Conservation (phyloP, 177 flowering plant species). For the Tripterygium wilfordii region DNA sequence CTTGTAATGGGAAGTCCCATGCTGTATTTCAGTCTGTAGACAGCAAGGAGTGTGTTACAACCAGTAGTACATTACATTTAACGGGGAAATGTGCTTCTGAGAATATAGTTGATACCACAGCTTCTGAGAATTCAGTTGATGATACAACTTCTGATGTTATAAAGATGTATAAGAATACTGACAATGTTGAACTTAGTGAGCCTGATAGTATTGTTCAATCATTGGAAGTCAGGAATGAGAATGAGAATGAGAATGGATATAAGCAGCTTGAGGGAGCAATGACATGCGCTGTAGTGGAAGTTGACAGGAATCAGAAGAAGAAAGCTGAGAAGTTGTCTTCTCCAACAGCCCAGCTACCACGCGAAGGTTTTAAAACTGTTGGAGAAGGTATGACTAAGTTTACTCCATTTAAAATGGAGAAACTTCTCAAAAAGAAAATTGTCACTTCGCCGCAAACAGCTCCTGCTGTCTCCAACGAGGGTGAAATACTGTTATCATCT, state of each 20-base stretch:
- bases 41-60: slow-evolving; percentile 2
- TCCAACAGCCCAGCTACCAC: neutral
- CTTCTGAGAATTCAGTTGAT: too few relatives aligned
- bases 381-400: slow-evolving; percentile 4
- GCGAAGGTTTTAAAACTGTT: slow-evolving; percentile 3
- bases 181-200: neutral
- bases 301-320: neutral
- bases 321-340: neutral
- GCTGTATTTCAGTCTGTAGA: slow-evolving; percentile 7
- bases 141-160: too few relatives aligned
- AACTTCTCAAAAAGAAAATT: slow-evolving; percentile 1
- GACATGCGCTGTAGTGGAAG: neutral
- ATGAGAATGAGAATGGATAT: neutral
- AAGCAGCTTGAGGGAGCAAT: neutral
- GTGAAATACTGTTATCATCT: slow-evolving; percentile 5
- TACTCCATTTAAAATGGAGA: slow-evolving; percentile 3
- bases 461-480: slow-evolving; percentile 1
- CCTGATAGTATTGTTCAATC: too few relatives aligned
- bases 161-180: neutral
- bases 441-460: neutral
- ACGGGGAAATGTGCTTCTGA: neutral
- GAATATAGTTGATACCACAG: neutral
- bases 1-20: slow-evolving; percentile 4
- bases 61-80: slow-evolving; percentile 1
- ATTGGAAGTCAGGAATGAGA: slow-evolving; percentile 8